Evolutionary conservation across 1,284 basidiomycete species (phyloP), one percentile per base, ranked within the genome.

Genomic region (Pisolithus thermaeus): DNA sequence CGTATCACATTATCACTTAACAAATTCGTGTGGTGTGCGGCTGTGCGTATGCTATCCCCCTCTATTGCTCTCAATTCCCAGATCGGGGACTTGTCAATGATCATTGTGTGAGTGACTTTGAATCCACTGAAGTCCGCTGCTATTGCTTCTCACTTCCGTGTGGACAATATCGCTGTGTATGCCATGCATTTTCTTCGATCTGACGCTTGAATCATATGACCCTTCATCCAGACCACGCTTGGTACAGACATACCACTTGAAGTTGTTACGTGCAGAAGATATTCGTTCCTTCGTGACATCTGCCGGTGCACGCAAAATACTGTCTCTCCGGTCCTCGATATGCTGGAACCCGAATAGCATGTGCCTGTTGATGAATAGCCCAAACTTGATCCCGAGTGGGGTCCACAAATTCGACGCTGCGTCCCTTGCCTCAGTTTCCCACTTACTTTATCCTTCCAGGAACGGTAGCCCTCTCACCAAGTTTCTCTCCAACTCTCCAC

Each of bases 221-320:
- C 2, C 37, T 2, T 20, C 12, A n/a, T 22, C 22, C 22, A 11
- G 16, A 20, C 46, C 2, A 28, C 18, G 2, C 43, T 32, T 4
- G 25, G 4, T 18, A 35, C 52, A 79, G 51, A 62, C 73, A 46
- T 71, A 76, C 43, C 63, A 89, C 20, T 89, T 32, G 78, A 87
- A 54, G 74, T 77, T 1, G 65, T 89, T 25, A 87, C 87, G 1
- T 78, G 76, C 7, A 79, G 81, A 1, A 70, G 73, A 14, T 78
- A 80, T 50, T 61, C 68, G 4, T 55, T 72, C 37, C 74, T 64
- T 57, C 71, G 32, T 8, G 65, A 64, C 27, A 52, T 55, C 3
- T 22, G 64, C 7, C 20, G 60, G 1, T 52, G 58, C 12, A 14
- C 8, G 7, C 28, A 30, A 27, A 41, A 1, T 2, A 20, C 36